Evolutionary conservation across 1,284 basidiomycete species (phyloP), one percentile per base, ranked within the genome.

Genomic region (Singerocomus inundabilis): DNA sequence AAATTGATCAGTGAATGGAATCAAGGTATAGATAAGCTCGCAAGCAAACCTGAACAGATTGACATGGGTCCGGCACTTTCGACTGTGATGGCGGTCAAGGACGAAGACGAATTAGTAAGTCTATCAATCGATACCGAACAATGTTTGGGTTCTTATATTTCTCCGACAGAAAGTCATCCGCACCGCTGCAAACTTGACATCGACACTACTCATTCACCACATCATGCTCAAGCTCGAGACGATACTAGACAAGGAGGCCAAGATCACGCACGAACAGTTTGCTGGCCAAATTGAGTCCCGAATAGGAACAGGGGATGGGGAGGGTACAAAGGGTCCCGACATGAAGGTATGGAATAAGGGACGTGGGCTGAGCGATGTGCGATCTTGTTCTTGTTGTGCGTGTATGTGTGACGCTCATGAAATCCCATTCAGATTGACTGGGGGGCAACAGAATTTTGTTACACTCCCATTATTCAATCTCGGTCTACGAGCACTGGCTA

Each of bases 391-490:
- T 48, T 41, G 28, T 29, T 34, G 28, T 24, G 25, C 21, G 2
- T 48, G 11, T 15, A 32, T 9, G 39, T 26, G 36, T 39, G 38
- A 39, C 46, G 47, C 39, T 56, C 38, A 58, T 40, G 37, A 43
- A 16, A 30, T 37, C 30, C 28, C 16, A 25, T 45, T 12, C 57
- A 93, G 89, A 78, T 94, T 51, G 95, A 99, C 66, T 93, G 91
- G 78, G 75, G 77, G 25, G 81, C 88, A 11, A 88, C 91, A 3
- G 95, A 98, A 70, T 96, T 95, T 72, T 91, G 92, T 58, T 98
- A 96, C 69, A 85, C 91, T 5, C 95, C 96, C 4, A 95, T 98
- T 67, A 91, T 98, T 62, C 95, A 98, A 64, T 98, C 94, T 3
- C 89, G 88, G 48, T 90, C 91, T 15, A 85, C 84, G 35, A 80